A percentile compares a stretch with the other conserved stretches of the same genome.
Evolutionary conservation across 1,284 basidiomycete genomes (phyloP).

Genomic region (Phaffia rhodozyma): DNA sequence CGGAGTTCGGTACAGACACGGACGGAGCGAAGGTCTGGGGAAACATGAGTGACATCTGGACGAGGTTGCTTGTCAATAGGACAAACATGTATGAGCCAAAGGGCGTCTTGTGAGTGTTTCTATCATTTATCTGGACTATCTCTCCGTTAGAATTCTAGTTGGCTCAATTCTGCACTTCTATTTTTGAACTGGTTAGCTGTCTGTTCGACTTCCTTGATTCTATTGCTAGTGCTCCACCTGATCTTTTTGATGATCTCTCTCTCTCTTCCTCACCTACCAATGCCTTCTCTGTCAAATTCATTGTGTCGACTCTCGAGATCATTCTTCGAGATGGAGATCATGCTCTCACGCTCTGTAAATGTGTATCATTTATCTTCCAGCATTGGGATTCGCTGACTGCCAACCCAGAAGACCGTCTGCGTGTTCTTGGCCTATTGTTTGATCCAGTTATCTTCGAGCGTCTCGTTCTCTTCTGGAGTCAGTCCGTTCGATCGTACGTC

Average conservation of each 20-base stretch:
- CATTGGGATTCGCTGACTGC: conserved; percentile 42
- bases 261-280: conserved; percentile 2
- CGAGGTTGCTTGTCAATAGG: conserved; percentile 36
- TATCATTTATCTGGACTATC: not conserved
- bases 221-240: conserved; percentile 27
- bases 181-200: conserved; percentile 22
- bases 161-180: not conserved
- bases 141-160: not conserved
- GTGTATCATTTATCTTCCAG: conserved; percentile 40
- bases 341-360: conserved; percentile 40
- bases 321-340: conserved; percentile 41
- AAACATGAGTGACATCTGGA: conserved; percentile 38
- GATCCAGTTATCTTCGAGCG: conserved; percentile 38
- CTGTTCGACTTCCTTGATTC: conserved; percentile 37
- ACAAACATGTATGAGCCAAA: conserved; percentile 42
- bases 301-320: conserved; percentile 37
- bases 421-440: conserved; percentile 37
- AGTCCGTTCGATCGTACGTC: conserved; percentile 39
- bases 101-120: conserved; percentile 34
- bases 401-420: conserved; percentile 33
- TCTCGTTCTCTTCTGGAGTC: conserved; percentile 40
- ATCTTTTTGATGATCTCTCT: conserved; percentile 7
- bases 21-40: conserved; percentile 36
- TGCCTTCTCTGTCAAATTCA: conserved; percentile 37
- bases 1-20: conserved; percentile 21